Base-by-base conservation (phyloP, 2,329 filamentous ascomycete species). In the Chaetomiaceae sp. region DNA sequence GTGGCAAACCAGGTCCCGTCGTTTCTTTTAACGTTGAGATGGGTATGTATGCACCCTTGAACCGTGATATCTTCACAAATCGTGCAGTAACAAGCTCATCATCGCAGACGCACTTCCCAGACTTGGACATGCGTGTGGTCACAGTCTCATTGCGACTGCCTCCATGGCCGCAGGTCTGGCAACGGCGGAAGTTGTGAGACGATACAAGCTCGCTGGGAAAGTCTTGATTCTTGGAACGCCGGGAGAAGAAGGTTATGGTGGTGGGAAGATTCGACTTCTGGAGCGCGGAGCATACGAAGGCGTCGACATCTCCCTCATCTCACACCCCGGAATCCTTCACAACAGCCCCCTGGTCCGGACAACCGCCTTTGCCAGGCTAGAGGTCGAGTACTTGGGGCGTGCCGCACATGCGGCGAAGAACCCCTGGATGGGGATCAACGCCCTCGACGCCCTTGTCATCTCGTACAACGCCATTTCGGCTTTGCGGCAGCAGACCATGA, bases 11-110 rank as follows among this genome's bases (percentile, higher is more conserved):
- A 3, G 50, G 50, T 8, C 50, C 50, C 8, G 19, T n/a, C 12
- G 42, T 52, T 6, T 52, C 50, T 5, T 52, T 52, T 27, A 52
- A 52, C 7, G 19, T 46, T n/a, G 50, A 52, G 9, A 52, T 52
- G 50, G 50, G 50, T 47, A 52, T 9, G 50, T 50, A 7, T 14
- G n/a, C 22, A 37, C 4, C 31, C 2, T 6, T 27, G 22, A 34
- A n/a, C 29, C 17, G 12, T 11, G 4, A 39, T n/a, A 11, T 12
- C 20, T 9, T 22, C 8, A 6, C n/a, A 38, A 15, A 2, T 3
- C 6, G 6, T 4, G 27, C 22, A 17, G n/a, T 19, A 23, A 33
- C 7, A 29, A 17, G 25, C 6, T 7, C 8, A 38, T 11, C n/a
- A 19, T 19, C 22, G 23, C 25, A 52, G 50, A 52, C 27, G 50